Percentiles rank a stretch among this genome's conserved stretches.
These are phyloP conservation scores for Nissolia schottii DNA, from an alignment of 306 rosid genomes.

Conservation along the genomic window DNA sequence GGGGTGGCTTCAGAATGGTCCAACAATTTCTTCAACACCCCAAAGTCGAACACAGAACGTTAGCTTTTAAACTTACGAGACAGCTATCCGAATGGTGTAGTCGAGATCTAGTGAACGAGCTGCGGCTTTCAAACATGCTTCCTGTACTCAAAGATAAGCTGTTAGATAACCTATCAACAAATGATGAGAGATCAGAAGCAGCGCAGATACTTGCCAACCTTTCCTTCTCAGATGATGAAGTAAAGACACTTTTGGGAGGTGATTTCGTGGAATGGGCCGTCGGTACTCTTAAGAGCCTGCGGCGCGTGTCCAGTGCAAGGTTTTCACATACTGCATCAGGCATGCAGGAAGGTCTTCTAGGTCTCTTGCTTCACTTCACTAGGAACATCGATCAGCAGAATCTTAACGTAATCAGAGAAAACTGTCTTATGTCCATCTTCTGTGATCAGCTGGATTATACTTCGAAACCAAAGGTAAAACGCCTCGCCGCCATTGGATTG, in stretches of 20 bases:
- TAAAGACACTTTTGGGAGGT: slow-evolving; percentile 40
- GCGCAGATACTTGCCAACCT: slow-evolving; percentile 51
- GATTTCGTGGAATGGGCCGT: slow-evolving; percentile 42
- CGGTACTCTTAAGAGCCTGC: slow-evolving; percentile 33
- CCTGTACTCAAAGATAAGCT: slow-evolving; percentile 41
- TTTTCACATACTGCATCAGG: slow-evolving; percentile 32
- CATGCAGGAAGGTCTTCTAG: slow-evolving; percentile 63
- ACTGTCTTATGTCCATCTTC: slow-evolving; percentile 44
- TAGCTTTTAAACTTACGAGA: slow-evolving; percentile 47
- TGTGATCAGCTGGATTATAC: slow-evolving; percentile 41
- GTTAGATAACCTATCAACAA: slow-evolving; percentile 35
- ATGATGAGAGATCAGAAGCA: slow-evolving; percentile 50
- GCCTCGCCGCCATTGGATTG: slow-evolving; percentile 45
- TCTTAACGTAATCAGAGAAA: slow-evolving; percentile 35
- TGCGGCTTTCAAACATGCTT: slow-evolving; percentile 41
- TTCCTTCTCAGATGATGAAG: slow-evolving; percentile 41
- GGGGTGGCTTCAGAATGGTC: slow-evolving; percentile 40
- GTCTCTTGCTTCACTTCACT: slow-evolving; percentile 46
- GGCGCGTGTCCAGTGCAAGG: slow-evolving; percentile 29
- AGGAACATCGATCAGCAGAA: slow-evolving; percentile 35
- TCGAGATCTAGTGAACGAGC: slow-evolving; percentile 43
- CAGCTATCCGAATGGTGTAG: slow-evolving; percentile 45
- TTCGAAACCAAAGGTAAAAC: slow-evolving; percentile 45
- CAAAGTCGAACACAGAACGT: slow-evolving; percentile 45
- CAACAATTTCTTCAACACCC: slow-evolving; percentile 42